Evolutionary conservation across 2,329 filamentous ascomycete species (phyloP).

Genomic region (Neonectria hederae): DNA sequence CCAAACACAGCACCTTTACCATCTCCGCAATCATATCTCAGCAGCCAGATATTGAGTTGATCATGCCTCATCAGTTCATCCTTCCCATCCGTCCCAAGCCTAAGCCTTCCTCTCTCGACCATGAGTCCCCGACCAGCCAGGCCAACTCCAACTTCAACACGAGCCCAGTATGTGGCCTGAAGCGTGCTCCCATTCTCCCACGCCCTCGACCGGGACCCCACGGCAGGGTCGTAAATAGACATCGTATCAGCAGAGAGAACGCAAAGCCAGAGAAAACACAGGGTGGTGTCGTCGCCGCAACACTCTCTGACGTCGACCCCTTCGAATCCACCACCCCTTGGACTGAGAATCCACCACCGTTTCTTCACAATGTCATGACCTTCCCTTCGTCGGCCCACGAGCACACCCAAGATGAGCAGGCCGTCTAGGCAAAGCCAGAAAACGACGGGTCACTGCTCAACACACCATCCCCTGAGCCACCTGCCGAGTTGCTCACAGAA

Average conservation of each 20-base stretch:
- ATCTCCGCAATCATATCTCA: conserved; percentile 4
- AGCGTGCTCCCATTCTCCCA: conserved; percentile 12
- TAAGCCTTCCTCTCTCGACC: neutral
- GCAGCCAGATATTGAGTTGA: conserved; percentile 5
- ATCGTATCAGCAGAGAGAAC: conserved; percentile 19
- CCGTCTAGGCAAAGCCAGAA: conserved; percentile 19
- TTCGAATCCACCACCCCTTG: conserved; percentile 22
- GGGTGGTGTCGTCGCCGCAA: conserved; percentile 5
- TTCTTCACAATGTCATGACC: conserved; percentile 18
- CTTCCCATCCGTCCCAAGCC: conserved; percentile 30
- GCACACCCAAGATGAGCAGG: conserved; percentile 22
- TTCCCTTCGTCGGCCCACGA: conserved; percentile 11
- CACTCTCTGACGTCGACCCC: conserved; percentile 8
- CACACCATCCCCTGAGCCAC: neutral
- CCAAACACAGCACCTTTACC: neutral
- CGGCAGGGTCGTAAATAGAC: neutral
- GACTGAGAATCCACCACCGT: conserved; percentile 21
- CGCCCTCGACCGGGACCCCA: conserved; percentile 2
- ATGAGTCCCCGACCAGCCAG: conserved; percentile 4
- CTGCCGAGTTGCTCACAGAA: conserved; percentile 29
- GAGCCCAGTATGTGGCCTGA: conserved; percentile 5
- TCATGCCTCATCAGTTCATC: conserved; percentile 32
- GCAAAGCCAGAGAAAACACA: conserved; percentile 17
- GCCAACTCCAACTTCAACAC: conserved; percentile 8
- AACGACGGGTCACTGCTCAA: conserved; percentile 5